Conservation (phyloP, 805 yeast species). For the Torulaspora indica region DNA sequence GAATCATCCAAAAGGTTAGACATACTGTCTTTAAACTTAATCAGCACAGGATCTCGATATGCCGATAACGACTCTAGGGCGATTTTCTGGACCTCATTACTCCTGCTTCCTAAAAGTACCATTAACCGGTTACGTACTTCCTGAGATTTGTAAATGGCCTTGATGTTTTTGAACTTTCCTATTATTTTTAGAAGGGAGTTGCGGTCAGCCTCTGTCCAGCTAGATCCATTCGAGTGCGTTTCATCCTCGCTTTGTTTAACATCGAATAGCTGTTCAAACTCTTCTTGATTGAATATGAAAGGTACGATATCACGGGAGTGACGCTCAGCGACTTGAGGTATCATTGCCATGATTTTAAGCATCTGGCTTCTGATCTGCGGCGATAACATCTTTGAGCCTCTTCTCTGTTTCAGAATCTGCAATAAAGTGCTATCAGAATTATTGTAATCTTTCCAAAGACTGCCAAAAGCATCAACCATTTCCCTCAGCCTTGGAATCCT, state of each 20-base stretch:
- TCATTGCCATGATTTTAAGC: slow-evolving; percentile 45
- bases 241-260: slow-evolving; percentile 16
- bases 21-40: slow-evolving; percentile 69
- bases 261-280: slow-evolving; percentile 20
- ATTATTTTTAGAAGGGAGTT: slow-evolving; percentile 57
- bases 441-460: slow-evolving; percentile 35
- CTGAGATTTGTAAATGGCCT: slow-evolving; percentile 47
- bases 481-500: slow-evolving; percentile 44
- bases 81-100: slow-evolving; percentile 57
- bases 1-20: slow-evolving; percentile 75
- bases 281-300: slow-evolving; percentile 42
- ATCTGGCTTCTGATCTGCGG: slow-evolving; percentile 50
- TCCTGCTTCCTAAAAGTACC: slow-evolving; percentile 56
- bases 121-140: slow-evolving; percentile 52
- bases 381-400: slow-evolving; percentile 41
- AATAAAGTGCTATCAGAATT: slow-evolving; percentile 38
- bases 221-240: slow-evolving; percentile 16
- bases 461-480: slow-evolving; percentile 35
- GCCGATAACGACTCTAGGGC: slow-evolving; percentile 69
- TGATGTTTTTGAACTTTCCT: slow-evolving; percentile 59
- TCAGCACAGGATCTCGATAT: slow-evolving; percentile 53
- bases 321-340: slow-evolving; percentile 68
- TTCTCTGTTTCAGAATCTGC: slow-evolving; percentile 34
- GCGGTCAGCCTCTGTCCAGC: slow-evolving; percentile 51
- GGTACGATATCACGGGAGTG: slow-evolving; percentile 56